Evolutionary conservation across 2,329 filamentous ascomycete genomes (phyloP).

Genomic region (Aquanectria penicillioides): DNA sequence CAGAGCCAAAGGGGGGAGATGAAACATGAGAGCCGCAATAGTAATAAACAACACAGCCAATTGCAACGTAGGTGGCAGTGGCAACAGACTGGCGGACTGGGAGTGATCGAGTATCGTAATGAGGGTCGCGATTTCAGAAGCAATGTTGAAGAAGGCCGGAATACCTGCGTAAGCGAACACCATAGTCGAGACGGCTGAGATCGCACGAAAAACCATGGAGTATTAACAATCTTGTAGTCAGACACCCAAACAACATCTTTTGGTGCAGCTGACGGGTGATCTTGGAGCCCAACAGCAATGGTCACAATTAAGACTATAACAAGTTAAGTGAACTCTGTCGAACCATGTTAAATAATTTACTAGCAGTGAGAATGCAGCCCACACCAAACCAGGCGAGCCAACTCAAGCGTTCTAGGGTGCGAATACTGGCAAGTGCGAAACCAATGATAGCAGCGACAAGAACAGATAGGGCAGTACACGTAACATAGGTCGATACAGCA

Average conservation of each 20-base stretch:
- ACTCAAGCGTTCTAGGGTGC: constrained; percentile 40
- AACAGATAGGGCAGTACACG: constrained; percentile 50
- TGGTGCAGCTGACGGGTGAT: constrained; percentile 41
- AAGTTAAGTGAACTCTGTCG: too few relatives aligned
- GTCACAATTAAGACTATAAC: constrained; percentile 36
- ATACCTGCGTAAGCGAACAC: constrained; percentile 50
- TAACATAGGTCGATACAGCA: constrained; percentile 46
- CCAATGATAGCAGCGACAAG: constrained; percentile 41
- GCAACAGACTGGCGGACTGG: constrained; percentile 38
- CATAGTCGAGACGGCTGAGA: constrained; percentile 43
- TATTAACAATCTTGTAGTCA: constrained; percentile 43
- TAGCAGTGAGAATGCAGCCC: constrained; percentile 28
- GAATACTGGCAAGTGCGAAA: constrained; percentile 43
- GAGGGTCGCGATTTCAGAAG: constrained; percentile 45
- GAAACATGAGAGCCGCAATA: constrained; percentile 57
- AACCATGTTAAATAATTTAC: constrained; percentile 14
- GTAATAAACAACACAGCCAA: constrained; percentile 53
- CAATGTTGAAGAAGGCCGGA: constrained; percentile 45
- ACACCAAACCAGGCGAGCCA: constrained; percentile 44
- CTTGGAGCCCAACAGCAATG: constrained; percentile 43
- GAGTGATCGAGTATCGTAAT: constrained; percentile 37
- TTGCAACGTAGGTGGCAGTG: constrained; percentile 43
- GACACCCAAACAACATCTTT: constrained; percentile 34
- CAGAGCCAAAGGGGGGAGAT: constrained; percentile 56
- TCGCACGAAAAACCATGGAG: constrained; percentile 42